Conservation (phyloP, 2,329 filamentous ascomycete genomes). For the Penicillium sp. region DNA sequence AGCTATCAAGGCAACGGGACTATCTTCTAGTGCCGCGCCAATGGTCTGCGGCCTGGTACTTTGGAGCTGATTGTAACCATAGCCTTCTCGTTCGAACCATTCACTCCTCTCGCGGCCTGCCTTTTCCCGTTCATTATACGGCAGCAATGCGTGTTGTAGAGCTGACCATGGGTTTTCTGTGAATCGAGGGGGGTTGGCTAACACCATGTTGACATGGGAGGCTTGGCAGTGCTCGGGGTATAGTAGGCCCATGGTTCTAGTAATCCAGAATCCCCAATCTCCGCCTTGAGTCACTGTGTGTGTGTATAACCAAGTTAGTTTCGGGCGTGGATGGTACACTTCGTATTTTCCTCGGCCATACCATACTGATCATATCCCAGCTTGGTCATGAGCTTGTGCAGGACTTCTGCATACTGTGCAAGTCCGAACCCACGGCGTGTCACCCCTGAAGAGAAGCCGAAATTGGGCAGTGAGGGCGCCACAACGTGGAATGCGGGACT, state of each 20-base stretch:
- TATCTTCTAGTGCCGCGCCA: conserved; percentile 66
- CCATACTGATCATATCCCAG: conserved; percentile 64
- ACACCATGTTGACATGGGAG: conserved; percentile 61
- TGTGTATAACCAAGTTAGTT: background rate
- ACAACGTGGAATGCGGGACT: conserved; percentile 53
- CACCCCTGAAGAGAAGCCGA: conserved; percentile 52
- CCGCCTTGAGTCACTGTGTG: conserved; percentile 57
- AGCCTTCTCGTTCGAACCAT: conserved; percentile 24
- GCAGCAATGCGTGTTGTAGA: conserved; percentile 20
- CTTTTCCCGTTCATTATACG: conserved; percentile 18
- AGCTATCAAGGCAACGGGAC: conserved; percentile 65
- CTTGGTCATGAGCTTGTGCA: conserved; percentile 66
- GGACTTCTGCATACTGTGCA: conserved; percentile 62
- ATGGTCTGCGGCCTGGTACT: conserved; percentile 70
- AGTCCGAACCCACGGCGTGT: conserved; percentile 52
- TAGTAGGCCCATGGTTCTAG: conserved; percentile 57
- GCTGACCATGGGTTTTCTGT: conserved; percentile 56
- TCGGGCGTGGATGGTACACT: background rate
- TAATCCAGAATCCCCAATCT: conserved; percentile 67
- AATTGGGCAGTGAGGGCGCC: conserved; percentile 55
- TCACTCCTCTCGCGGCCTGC: conserved; percentile 13
- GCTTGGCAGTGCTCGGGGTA: conserved; percentile 60
- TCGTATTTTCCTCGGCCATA: conserved; percentile 6
- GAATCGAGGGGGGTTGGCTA: conserved; percentile 49
- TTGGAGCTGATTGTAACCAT: conserved; percentile 58